Evolutionary conservation across 2,329 filamentous ascomycete genomes (phyloP), one percentile per base, ranked within the genome.

Genomic region (Microdochium paspali): DNA sequence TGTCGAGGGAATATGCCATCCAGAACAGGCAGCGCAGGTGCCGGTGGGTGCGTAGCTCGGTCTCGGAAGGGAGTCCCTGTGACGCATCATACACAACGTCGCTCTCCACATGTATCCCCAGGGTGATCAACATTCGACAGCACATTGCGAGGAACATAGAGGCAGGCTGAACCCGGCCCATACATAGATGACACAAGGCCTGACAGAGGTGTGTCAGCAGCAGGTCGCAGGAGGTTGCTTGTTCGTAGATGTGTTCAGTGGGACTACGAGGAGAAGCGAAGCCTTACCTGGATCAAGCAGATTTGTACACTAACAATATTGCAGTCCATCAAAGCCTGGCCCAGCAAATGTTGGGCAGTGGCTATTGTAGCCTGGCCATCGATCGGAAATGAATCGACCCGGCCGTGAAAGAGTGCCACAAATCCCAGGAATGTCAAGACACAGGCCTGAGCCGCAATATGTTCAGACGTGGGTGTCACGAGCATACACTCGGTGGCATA

Each of bases 381-480:
- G 0, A 75, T 44, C 4, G 53, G 31, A 30, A 44, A 24, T 6
- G 50, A 25, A 2, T 49, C 25, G 25, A 46, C 44, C 18, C 55
- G 44, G 15, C 35, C 35, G 24, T 49, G 47, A 24, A 61, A 52
- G 7, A 61, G 51, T 32, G 54, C 63, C 47, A 62, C 55, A 31
- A 73, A 59, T 0, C 70, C 65, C 0, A 72, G 50, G 53, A 79
- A 77, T 0, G 74, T 64, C 44, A 75, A 65, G 1, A 79, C 62
- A 47, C 72, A 77, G 1, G 69, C 70, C 44, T 65, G 71, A 15
- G 68, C 66, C 3, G 35, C 18, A 18, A 40, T 21, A 18, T 40
- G 35, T 18, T 40, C 35, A 7, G 24, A 61, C 62, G 3, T 66
- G 56, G 2, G 55, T 54, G 48, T 58, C 61, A 35, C 62, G 32